Percentiles rank a stretch among this genome's conserved stretches.
Evolutionary conservation across 306 rosid species (phyloP).

Genomic region (Arachis hypogaea): DNA sequence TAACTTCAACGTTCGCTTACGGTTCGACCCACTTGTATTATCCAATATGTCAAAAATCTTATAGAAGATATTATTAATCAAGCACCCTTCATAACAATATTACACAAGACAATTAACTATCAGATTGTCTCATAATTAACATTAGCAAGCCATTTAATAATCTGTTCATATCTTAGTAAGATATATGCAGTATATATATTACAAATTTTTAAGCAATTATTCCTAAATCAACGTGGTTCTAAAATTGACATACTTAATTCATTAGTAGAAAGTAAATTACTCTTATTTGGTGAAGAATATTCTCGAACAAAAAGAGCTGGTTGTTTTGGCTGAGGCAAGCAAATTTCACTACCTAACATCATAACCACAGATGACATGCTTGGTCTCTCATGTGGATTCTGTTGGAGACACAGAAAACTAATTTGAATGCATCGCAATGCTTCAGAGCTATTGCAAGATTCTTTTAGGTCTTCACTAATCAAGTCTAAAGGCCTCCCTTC

Average conservation of each 20-base stretch:
- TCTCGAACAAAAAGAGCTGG: slow-evolving; percentile 48
- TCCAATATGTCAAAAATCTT: no score
- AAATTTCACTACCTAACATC: slow-evolving; percentile 47
- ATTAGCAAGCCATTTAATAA: neutral
- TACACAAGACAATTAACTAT: no score
- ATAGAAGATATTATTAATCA: no score
- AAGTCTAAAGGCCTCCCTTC: slow-evolving; percentile 51
- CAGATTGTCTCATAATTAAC: neutral
- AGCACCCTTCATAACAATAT: no score
- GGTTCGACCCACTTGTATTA: no score
- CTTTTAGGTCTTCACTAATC: slow-evolving; percentile 32
- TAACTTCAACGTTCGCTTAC: no score
- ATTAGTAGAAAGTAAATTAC: neutral
- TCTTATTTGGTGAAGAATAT: neutral
- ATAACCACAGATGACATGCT: slow-evolving; percentile 44
- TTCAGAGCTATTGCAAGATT: slow-evolving; percentile 34
- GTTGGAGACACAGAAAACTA: slow-evolving; percentile 59
- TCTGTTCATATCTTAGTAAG: neutral
- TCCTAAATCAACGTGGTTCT: slow-evolving; percentile 7
- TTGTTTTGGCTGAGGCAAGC: slow-evolving; percentile 48
- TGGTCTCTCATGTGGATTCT: slow-evolving; percentile 46
- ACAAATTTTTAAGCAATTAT: no score
- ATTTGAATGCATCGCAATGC: slow-evolving; percentile 55
- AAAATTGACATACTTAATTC: slow-evolving; percentile 31
- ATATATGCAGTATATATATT: no score